Percentiles rank a stretch among this genome's conserved stretches.
phyloP scores from a whole-genome alignment of 768 basidiomycete species.

The Hericium coralloides region DNA sequence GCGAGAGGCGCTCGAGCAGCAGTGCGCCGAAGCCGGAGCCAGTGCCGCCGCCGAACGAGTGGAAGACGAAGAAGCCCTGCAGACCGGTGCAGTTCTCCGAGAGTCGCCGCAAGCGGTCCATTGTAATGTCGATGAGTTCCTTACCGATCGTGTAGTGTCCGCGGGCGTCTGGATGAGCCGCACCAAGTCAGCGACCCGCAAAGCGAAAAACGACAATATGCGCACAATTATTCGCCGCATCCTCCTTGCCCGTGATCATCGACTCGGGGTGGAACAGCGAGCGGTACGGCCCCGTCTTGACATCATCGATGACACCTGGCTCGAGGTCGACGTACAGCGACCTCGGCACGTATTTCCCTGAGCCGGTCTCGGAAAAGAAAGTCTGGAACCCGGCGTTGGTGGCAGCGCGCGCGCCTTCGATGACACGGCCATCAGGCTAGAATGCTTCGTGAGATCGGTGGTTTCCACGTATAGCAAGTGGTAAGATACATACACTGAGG shows the following conservation, averaged over 20 bases:
- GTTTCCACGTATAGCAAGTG: background rate
- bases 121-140: conserved; percentile 91
- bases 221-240: conserved; percentile 98
- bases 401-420: conserved; percentile 56
- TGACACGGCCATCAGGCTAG: conserved; percentile 87
- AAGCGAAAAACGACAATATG: conserved; percentile 8
- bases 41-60: conserved; percentile 98
- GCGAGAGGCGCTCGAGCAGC: conserved; percentile 89
- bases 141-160: conserved; percentile 99
- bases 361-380: conserved; percentile 93
- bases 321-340: conserved; percentile 96
- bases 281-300: conserved; percentile 86
- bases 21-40: conserved; percentile 98
- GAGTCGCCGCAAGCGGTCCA: conserved; percentile 91
- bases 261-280: conserved; percentile 97
- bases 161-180: conserved; percentile 64
- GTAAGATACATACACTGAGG: conserved; percentile 59
- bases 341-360: conserved; percentile 92
- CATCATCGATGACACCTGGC: conserved; percentile 92
- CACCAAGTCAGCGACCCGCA: conserved; percentile 1
- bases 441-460: conserved; percentile 5
- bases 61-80: conserved; percentile 99
- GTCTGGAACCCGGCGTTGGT: conserved; percentile 89
- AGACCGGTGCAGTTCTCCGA: conserved; percentile 96
- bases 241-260: conserved; percentile 95